Conservation (phyloP, 148 eudicot genomes). For the Silene uniflora region DNA sequence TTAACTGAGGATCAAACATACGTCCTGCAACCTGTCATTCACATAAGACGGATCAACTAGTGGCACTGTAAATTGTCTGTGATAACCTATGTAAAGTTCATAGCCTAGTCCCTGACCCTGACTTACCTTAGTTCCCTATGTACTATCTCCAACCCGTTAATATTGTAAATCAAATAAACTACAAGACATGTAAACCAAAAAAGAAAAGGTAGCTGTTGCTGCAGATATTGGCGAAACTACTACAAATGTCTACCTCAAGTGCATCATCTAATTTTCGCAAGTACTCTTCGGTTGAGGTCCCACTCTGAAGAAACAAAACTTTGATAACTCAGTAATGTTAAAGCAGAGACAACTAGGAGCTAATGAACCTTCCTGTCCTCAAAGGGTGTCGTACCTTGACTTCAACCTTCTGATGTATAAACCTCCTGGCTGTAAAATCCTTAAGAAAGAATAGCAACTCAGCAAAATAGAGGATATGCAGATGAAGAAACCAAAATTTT, state of each 20-base stretch:
- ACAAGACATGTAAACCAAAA: not conserved
- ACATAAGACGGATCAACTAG: constrained; percentile 8
- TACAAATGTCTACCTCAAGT: constrained; percentile 52
- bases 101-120: not conserved
- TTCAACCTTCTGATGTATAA: constrained; percentile 80
- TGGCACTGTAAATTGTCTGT: not conserved
- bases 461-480: not conserved
- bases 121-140: not conserved
- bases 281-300: constrained; percentile 72
- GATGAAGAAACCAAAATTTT: not conserved
- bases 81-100: not conserved
- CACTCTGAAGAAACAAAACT: constrained; percentile 45
- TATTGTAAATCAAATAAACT: not conserved
- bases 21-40: constrained; percentile 55
- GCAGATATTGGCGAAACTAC: not conserved
- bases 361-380: not conserved
- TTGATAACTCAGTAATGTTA: not conserved
- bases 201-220: not conserved
- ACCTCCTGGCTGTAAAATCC: constrained; percentile 70
- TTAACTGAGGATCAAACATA: constrained; percentile 66
- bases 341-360: constrained; percentile 12
- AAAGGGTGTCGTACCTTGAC: constrained; percentile 49
- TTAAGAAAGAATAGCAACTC: constrained; percentile 20
- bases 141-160: not conserved
- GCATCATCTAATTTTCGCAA: constrained; percentile 70